A percentile compares a stretch with the other conserved stretches of the same genome.
phyloP scores from a whole-genome alignment of 1,139 yeast species.

The Taphrina populina region DNA sequence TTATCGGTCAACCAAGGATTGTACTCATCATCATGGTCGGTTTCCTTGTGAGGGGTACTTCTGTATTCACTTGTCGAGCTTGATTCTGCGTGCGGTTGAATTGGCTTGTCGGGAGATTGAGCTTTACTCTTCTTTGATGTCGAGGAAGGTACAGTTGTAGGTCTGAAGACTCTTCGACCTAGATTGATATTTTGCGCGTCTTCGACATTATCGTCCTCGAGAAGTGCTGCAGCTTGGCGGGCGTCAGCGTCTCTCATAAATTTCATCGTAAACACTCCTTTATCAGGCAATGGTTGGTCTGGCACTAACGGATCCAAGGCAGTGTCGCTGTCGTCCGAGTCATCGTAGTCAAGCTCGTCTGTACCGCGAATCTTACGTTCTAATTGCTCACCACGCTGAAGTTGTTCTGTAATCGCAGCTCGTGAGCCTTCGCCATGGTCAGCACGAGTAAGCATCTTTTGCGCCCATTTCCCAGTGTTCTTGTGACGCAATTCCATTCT shows the following conservation, averaged over 20 bases:
- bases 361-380: slow-evolving; percentile 70
- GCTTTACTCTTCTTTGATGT: not conserved
- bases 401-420: slow-evolving; percentile 90
- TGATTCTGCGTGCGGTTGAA: not conserved
- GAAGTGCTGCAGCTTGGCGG: slow-evolving; percentile 3
- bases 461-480: slow-evolving; percentile 87
- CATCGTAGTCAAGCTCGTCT: slow-evolving; percentile 50
- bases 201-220: not conserved
- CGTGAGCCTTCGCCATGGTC: slow-evolving; percentile 83
- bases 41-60: not conserved
- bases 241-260: slow-evolving; percentile 35
- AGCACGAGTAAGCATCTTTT: slow-evolving; percentile 84
- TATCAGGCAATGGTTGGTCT: slow-evolving; percentile 24
- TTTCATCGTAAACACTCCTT: slow-evolving; percentile 35
- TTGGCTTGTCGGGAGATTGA: not conserved
- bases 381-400: slow-evolving; percentile 78
- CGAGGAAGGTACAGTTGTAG: slow-evolving; percentile 50
- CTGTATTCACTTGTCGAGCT: not conserved
- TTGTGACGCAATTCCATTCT: slow-evolving; percentile 90
- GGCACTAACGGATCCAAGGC: too few relatives aligned
- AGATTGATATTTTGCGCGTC: slow-evolving; percentile 51
- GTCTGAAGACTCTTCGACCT: slow-evolving; percentile 83
- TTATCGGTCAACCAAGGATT: slow-evolving; percentile 28
- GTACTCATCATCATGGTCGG: not conserved
- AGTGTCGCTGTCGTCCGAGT: slow-evolving; percentile 32